phyloP scores from a whole-genome alignment of 2,329 filamentous ascomycete genomes.

The Leptographium procerum region DNA sequence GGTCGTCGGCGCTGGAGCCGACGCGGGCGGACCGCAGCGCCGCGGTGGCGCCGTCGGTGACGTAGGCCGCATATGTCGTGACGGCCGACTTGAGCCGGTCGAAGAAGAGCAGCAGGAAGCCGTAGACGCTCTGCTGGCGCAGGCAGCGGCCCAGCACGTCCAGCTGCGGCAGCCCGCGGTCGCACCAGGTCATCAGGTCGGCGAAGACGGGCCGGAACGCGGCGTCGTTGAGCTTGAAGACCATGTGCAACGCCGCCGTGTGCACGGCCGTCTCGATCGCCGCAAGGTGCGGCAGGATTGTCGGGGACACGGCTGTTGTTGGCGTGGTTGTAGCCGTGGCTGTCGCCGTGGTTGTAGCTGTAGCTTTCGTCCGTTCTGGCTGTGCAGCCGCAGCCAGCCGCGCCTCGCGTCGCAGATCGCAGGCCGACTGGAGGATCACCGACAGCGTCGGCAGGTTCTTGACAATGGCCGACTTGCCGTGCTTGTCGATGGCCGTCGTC shows the following conservation, averaged over 20 bases:
- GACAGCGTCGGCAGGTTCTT: conserved; percentile 65
- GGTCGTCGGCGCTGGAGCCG: conserved; percentile 36
- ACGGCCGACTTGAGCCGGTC: conserved; percentile 84
- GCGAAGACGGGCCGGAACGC: conserved; percentile 87
- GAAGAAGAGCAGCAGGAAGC: conserved; percentile 72
- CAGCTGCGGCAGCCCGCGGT: conserved; percentile 46
- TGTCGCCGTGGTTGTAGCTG: neutral
- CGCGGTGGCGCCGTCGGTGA: conserved; percentile 63
- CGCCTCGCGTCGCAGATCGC: conserved; percentile 52
- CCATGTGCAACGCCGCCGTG: conserved; percentile 71
- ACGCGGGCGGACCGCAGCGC: conserved; percentile 40
- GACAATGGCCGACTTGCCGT: conserved; percentile 65
- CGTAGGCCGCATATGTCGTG: conserved; percentile 78
- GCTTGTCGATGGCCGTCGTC: conserved; percentile 59
- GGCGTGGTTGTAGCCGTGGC: neutral
- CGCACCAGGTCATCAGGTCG: conserved; percentile 73
- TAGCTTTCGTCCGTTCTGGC: too few relatives aligned
- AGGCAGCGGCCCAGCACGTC: conserved; percentile 46
- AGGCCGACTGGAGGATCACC: conserved; percentile 44
- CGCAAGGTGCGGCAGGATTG: conserved; percentile 27
- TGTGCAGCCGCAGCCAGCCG: conserved; percentile 3
- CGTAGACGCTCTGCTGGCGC: conserved; percentile 67
- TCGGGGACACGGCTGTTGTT: conserved; percentile 22
- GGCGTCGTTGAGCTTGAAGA: conserved; percentile 92
- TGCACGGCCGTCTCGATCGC: conserved; percentile 55